phyloP scores from a whole-genome alignment of 1,284 basidiomycete species.

The Marasmius oreades region DNA sequence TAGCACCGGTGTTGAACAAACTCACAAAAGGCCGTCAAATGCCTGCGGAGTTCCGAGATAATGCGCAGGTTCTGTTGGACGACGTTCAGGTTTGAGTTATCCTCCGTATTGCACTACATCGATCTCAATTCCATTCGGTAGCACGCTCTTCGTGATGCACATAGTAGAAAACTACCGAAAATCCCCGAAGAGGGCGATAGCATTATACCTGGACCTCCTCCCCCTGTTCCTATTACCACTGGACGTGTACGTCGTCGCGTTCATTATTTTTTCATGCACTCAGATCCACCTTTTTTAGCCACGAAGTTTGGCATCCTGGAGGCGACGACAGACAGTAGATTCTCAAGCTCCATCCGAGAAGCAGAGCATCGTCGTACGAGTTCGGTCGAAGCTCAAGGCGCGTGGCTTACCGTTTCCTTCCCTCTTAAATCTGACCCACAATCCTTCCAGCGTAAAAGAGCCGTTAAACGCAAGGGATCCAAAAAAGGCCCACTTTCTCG shows the following conservation, averaged over 20 bases:
- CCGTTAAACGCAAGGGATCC: slow-evolving; percentile 6
- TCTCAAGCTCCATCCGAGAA: neutral
- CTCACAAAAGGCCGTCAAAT: slow-evolving; percentile 18
- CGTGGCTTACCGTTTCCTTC: neutral
- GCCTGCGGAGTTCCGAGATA: slow-evolving; percentile 16
- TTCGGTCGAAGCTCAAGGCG: slow-evolving; percentile 2
- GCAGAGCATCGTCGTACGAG: neutral
- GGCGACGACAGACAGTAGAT: neutral
- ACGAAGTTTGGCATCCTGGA: neutral
- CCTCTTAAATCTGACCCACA: neutral
- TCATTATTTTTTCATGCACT: neutral
- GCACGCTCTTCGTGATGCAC: slow-evolving; percentile 10
- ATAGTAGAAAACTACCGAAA: neutral
- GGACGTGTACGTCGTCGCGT: neutral
- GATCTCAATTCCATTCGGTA: neutral
- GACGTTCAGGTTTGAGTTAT: slow-evolving; percentile 14
- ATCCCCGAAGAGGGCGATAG: slow-evolving; percentile 7
- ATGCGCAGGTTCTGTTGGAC: slow-evolving; percentile 13
- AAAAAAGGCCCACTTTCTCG: slow-evolving; percentile 2
- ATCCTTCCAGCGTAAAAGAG: slow-evolving; percentile 2
- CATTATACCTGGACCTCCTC: slow-evolving; percentile 10
- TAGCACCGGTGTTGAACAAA: slow-evolving; percentile 17
- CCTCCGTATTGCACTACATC: neutral
- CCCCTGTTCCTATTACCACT: neutral
- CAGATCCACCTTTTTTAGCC: neutral